Base-by-base conservation (phyloP, 345 rosid genomes). In the Laguncularia racemosa region DNA sequence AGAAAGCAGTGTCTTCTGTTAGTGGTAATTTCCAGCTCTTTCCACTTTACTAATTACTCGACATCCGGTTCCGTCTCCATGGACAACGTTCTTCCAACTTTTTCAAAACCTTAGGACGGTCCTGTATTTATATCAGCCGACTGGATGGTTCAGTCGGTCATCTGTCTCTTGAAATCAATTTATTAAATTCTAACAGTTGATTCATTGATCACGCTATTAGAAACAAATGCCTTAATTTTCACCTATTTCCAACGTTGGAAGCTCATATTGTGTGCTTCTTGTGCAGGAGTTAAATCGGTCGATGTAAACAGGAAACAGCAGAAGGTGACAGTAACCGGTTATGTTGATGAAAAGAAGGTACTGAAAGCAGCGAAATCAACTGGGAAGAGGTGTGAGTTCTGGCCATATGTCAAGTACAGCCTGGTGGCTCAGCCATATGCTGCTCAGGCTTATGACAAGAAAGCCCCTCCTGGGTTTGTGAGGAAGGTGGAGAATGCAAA, bases 391-490 rank as follows among this genome's bases (percentile, higher is more conserved):
- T 88, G 83, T 26, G 99, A 93, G 88, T 77, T 93, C 49, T 89
- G 99, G 99, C 99, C 99, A 0, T 93, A 89, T 46, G 78, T 93
- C 6, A 96, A 96, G 20, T 93, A 87, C 78, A 83, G 78, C 61
- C 44, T 89, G 61, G 97, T 93, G 83, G 87, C 96, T 44, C 95
- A 85, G 44, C 96, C 99, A 3, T 93, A 84, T 66, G 60, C 74
- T 21, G 78, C 78, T 52, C 74, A 75, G 46, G 82, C 91, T 60
- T 89, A 93, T 59, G 96, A 93, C 88, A 93, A 93, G 85, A 89
- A 72, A 59, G 99, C 99, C 8, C 99, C 99, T 16, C 87, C 97
- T 48, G 97, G 99, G 49, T 77, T 77, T 60, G 99, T 93, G 28
- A 82, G 97, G 78, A 93, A 58, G 14, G 72, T 85, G 0, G 99